phyloP scores from a whole-genome alignment of 2,329 filamentous ascomycete species.

The Botryosphaeria dothidea region DNA sequence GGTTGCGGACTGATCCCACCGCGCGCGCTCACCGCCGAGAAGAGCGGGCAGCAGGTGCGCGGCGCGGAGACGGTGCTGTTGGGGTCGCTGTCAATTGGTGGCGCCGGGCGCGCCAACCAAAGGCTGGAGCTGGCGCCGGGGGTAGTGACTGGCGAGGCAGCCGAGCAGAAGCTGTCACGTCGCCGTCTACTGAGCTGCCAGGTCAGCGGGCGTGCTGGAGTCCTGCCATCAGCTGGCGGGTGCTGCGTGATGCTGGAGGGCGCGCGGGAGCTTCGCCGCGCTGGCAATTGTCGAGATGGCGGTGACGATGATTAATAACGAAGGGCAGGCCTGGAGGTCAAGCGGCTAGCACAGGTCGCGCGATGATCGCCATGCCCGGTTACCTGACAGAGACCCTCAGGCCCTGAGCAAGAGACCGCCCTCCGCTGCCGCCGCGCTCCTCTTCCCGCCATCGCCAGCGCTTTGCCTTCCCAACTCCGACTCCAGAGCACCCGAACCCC shows the following conservation, averaged over 20 bases:
- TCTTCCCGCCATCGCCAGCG: conserved; percentile 2
- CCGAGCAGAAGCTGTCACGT: neutral
- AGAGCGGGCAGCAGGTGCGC: conserved; percentile 1
- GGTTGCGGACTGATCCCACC: neutral
- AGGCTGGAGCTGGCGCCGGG: neutral
- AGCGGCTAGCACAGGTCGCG: conserved; percentile 12
- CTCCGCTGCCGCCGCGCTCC: conserved; percentile 12
- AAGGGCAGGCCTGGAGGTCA: neutral
- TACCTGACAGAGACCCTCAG: conserved; percentile 7
- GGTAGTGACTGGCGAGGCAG: neutral
- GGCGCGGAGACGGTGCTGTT: neutral
- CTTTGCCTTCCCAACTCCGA: neutral
- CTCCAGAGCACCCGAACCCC: neutral
- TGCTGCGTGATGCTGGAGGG: neutral
- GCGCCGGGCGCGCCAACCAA: neutral
- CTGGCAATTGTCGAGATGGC: conserved; percentile 2
- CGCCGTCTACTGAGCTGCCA: neutral
- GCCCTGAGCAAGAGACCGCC: conserved; percentile 8
- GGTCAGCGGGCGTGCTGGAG: neutral
- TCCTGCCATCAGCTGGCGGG: neutral
- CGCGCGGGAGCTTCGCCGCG: neutral
- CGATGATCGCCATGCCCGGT: neutral
- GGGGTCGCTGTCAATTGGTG: neutral
- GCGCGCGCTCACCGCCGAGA: conserved; percentile 1
- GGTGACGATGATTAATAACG: conserved; percentile 7